Conservation (phyloP, 2,329 filamentous ascomycete species). For the Scedosporium apiospermum region DNA sequence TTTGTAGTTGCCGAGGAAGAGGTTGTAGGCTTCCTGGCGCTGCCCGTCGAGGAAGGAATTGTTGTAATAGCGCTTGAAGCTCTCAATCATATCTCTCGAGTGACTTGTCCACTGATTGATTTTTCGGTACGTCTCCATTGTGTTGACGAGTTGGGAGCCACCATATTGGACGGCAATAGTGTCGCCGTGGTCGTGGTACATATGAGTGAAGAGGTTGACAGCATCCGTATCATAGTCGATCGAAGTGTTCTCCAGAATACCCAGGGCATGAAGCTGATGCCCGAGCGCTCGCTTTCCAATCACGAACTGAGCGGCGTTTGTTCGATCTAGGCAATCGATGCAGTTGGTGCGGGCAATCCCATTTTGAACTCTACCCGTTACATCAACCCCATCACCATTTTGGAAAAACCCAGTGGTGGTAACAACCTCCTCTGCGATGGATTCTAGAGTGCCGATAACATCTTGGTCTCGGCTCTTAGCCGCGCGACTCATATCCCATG, state of each 20-base stretch:
- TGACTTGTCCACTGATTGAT: conserved; percentile 99
- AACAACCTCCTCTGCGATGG: conserved; percentile 81
- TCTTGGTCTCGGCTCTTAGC: conserved; percentile 88
- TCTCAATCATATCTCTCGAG: conserved; percentile 97
- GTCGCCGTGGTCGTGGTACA: conserved; percentile 97
- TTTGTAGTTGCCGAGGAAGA: conserved; percentile 94
- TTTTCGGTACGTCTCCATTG: conserved; percentile 98
- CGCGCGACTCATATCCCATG: conserved; percentile 96
- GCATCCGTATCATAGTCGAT: conserved; percentile 94
- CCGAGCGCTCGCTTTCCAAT: conserved; percentile 92
- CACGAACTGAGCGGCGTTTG: conserved; percentile 95
- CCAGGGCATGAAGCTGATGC: conserved; percentile 83
- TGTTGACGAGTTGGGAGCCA: conserved; percentile 94
- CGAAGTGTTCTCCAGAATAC: conserved; percentile 67
- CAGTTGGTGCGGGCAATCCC: conserved; percentile 93
- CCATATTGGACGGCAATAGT: conserved; percentile 97
- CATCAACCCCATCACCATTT: conserved; percentile 67
- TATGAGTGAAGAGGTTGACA: conserved; percentile 91
- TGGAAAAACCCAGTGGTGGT: conserved; percentile 87
- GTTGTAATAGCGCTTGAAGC: conserved; percentile 98
- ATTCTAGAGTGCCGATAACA: conserved; percentile 85
- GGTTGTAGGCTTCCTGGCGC: conserved; percentile 92
- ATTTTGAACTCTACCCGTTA: conserved; percentile 67
- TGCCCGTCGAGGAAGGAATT: conserved; percentile 98
- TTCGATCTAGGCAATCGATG: conserved; percentile 94